A percentile compares a stretch with the other conserved stretches of the same genome.
Conservation (phyloP, 225 moss, liverwort and hornwort species). For the Takakia lepidozioides region DNA sequence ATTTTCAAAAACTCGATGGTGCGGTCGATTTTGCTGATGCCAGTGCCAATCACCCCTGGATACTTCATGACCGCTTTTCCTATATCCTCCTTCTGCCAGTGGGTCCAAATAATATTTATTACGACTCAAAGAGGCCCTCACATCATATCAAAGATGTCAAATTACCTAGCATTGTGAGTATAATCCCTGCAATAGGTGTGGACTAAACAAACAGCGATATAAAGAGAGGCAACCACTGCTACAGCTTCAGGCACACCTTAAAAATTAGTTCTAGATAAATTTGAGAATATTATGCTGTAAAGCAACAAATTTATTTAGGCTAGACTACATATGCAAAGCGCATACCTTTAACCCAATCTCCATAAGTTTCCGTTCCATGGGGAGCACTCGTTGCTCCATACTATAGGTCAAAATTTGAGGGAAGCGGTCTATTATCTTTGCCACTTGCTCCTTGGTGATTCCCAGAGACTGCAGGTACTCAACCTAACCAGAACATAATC, state of each 20-base stretch:
- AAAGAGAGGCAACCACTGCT: too few species aligned
- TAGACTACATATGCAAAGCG: too few species aligned
- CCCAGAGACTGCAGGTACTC: constrained; percentile 43
- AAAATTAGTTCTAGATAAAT: too few species aligned
- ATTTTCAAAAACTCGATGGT: constrained; percentile 27
- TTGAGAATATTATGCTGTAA: too few species aligned
- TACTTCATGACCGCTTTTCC: constrained; percentile 38
- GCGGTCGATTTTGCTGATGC: constrained; percentile 41
- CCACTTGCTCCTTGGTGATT: constrained; percentile 52
- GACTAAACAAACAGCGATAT: too few species aligned
- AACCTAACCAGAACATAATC: constrained; percentile 30
- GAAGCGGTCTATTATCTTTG: constrained; percentile 40
- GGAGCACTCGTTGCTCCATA: constrained; percentile 53
- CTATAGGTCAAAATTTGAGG: constrained; percentile 59
- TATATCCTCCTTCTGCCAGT: constrained; percentile 32
- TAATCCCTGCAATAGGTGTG: too few species aligned
- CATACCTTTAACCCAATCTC: constrained; percentile 65
- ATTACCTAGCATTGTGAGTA: too few species aligned
- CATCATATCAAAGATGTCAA: too few species aligned
- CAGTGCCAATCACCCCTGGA: constrained; percentile 33
- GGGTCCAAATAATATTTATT: background rate
- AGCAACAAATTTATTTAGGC: too few species aligned
- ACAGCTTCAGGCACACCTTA: too few species aligned
- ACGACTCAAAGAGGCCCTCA: too few species aligned
- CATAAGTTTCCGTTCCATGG: constrained; percentile 50